A percentile compares a stretch with the other conserved stretches of the same genome.
Conservation (phyloP, 176 grass and related monocot genomes). For the Pontederia paniculata region DNA sequence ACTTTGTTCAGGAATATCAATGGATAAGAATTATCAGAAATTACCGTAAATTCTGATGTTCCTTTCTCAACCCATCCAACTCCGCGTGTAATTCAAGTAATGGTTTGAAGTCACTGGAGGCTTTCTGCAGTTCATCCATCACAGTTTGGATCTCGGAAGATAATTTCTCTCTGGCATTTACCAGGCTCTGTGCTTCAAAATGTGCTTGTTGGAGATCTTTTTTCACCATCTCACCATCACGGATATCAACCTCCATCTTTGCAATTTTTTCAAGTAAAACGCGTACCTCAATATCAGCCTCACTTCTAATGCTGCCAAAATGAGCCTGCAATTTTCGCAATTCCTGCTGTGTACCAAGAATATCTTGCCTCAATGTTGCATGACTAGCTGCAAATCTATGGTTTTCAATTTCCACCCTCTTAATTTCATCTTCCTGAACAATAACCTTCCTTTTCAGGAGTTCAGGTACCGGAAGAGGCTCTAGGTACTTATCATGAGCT, state of each 20-base stretch:
- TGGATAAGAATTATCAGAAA: slow-evolving; percentile 6
- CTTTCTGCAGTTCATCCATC: slow-evolving; percentile 56
- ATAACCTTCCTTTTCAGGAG: slow-evolving; percentile 62
- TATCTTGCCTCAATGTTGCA: slow-evolving; percentile 67
- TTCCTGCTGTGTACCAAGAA: slow-evolving; percentile 68
- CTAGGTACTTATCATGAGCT: slow-evolving; percentile 23
- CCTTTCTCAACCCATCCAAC: slow-evolving; percentile 59
- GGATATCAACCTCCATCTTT: slow-evolving; percentile 70
- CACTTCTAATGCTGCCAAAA: slow-evolving; percentile 43
- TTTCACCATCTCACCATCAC: slow-evolving; percentile 42
- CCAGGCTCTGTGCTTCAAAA: slow-evolving; percentile 68
- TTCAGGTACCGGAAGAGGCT: slow-evolving; percentile 30
- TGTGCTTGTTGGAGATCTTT: slow-evolving; percentile 63
- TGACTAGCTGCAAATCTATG: slow-evolving; percentile 59
- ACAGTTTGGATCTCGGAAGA: slow-evolving; percentile 36
- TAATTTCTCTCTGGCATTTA: slow-evolving; percentile 57
- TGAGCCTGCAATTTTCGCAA: slow-evolving; percentile 56
- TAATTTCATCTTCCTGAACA: slow-evolving; percentile 48
- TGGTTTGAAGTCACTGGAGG: slow-evolving; percentile 35
- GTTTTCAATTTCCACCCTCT: slow-evolving; percentile 72
- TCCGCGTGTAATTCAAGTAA: slow-evolving; percentile 53
- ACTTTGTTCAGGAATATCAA: slow-evolving; percentile 2
- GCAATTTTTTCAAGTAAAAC: slow-evolving; percentile 48
- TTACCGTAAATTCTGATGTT: slow-evolving; percentile 71
- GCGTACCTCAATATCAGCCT: slow-evolving; percentile 72